Conservation (phyloP, 2,329 filamentous ascomycete genomes). For the Colletotrichum euphorbiae region DNA sequence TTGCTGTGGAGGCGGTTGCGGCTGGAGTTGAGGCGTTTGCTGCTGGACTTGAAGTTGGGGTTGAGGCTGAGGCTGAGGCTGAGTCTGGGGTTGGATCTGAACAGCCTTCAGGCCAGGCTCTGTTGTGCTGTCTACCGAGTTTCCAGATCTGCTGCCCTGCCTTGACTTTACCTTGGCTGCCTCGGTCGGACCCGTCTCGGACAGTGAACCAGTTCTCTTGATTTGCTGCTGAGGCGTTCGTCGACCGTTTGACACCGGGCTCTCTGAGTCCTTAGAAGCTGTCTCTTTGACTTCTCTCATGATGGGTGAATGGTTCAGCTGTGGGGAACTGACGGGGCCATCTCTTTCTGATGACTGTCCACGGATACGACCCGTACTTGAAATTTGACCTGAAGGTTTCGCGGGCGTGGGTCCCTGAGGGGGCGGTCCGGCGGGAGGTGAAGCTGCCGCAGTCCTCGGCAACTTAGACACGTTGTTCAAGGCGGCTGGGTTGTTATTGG, state of each 20-base stretch:
- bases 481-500: constrained; percentile 47
- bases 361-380: constrained; percentile 56
- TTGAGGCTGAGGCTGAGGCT: constrained; percentile 24
- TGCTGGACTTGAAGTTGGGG: constrained; percentile 52
- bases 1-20: constrained; percentile 7
- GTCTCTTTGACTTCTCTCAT: constrained; percentile 50
- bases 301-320: constrained; percentile 56
- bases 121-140: constrained; percentile 75
- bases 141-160: constrained; percentile 67
- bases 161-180: constrained; percentile 50
- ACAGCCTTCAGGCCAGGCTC: constrained; percentile 64
- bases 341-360: constrained; percentile 63
- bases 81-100: constrained; percentile 24
- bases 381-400: constrained; percentile 58
- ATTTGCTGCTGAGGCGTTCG: constrained; percentile 72
- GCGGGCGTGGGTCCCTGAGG: constrained; percentile 65
- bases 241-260: constrained; percentile 67
- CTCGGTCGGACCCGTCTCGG: constrained; percentile 49
- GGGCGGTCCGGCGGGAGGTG: constrained; percentile 58
- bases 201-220: constrained; percentile 50
- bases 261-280: constrained; percentile 58
- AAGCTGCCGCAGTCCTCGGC: constrained; percentile 53
- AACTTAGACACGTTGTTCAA: constrained; percentile 52
- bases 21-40: constrained; percentile 19
- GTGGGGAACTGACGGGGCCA: constrained; percentile 51